A percentile compares a stretch with the other conserved stretches of the same genome.
Evolutionary conservation across 2,329 filamentous ascomycete species (phyloP).

Genomic region (Alternaria solani): DNA sequence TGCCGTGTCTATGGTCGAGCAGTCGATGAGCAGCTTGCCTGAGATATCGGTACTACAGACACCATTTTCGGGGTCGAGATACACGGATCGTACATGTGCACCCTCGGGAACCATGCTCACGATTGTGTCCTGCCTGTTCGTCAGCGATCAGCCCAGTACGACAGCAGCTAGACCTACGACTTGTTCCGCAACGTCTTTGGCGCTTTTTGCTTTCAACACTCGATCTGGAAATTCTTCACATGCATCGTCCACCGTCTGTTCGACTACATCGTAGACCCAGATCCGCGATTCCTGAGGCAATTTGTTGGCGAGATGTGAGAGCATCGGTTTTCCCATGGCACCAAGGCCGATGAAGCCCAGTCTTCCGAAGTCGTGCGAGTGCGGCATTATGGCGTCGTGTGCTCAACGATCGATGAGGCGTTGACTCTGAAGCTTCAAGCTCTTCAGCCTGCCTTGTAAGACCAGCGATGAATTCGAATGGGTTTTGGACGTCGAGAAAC

Average conservation of each 20-base stretch:
- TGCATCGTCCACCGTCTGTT: conserved; percentile 54
- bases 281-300: conserved; percentile 54
- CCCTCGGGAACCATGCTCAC: conserved; percentile 65
- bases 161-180: conserved; percentile 49
- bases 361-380: conserved; percentile 31
- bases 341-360: conserved; percentile 64
- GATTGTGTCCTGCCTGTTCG: conserved; percentile 54
- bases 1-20: conserved; percentile 64
- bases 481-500: not conserved
- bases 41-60: conserved; percentile 54
- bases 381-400: conserved; percentile 27
- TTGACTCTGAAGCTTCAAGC: not conserved
- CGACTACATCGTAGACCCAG: conserved; percentile 60
- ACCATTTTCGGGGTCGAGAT: conserved; percentile 56
- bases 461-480: not conserved
- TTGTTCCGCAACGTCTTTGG: conserved; percentile 60
- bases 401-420: not conserved
- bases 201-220: conserved; percentile 52
- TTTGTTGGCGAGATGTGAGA: conserved; percentile 59
- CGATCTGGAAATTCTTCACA: conserved; percentile 51
- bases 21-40: conserved; percentile 62
- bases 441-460: not conserved
- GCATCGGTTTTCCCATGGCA: conserved; percentile 65
- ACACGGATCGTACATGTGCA: conserved; percentile 60
- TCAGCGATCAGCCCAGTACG: conserved; percentile 4